Percentiles rank a stretch among this genome's conserved stretches.
Evolutionary conservation across 2,329 filamentous ascomycete genomes (phyloP).

Genomic region (Hypoxylon sp.): DNA sequence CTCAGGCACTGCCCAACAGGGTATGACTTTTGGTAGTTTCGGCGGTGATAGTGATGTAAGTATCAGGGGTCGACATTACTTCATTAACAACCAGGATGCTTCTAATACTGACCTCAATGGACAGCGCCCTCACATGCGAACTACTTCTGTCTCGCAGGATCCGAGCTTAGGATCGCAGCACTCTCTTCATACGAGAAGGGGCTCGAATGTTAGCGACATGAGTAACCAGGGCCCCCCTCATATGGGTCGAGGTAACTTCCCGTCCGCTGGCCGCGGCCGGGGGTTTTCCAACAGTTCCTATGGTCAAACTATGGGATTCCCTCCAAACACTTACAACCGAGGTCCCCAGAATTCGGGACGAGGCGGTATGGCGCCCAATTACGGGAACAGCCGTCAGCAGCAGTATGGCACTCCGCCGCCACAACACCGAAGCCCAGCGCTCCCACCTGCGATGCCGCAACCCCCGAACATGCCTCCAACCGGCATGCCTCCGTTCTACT

Average conservation of each 20-base stretch:
- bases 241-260: slow-evolving; percentile 69
- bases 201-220: slow-evolving; percentile 84
- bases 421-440: slow-evolving; percentile 57
- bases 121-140: slow-evolving; percentile 75
- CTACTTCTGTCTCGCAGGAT: slow-evolving; percentile 72
- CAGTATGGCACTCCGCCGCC: slow-evolving; percentile 61
- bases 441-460: slow-evolving; percentile 74
- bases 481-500: slow-evolving; percentile 73
- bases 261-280: slow-evolving; percentile 64
- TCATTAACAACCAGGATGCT: slow-evolving; percentile 8
- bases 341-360: slow-evolving; percentile 63
- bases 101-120: slow-evolving; percentile 44
- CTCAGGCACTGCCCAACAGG: slow-evolving; percentile 74
- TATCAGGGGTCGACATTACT: slow-evolving; percentile 42
- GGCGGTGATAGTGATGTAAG: slow-evolving; percentile 84
- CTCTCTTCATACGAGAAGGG: slow-evolving; percentile 82
- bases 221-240: slow-evolving; percentile 69
- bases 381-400: slow-evolving; percentile 59
- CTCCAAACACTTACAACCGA: slow-evolving; percentile 56
- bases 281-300: slow-evolving; percentile 64
- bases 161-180: slow-evolving; percentile 73
- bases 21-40: slow-evolving; percentile 86
- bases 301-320: slow-evolving; percentile 62
- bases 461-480: slow-evolving; percentile 75
- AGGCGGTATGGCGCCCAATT: slow-evolving; percentile 61